Evolutionary conservation across 148 eudicot species (phyloP).

Genomic region (Cornus suecica): DNA sequence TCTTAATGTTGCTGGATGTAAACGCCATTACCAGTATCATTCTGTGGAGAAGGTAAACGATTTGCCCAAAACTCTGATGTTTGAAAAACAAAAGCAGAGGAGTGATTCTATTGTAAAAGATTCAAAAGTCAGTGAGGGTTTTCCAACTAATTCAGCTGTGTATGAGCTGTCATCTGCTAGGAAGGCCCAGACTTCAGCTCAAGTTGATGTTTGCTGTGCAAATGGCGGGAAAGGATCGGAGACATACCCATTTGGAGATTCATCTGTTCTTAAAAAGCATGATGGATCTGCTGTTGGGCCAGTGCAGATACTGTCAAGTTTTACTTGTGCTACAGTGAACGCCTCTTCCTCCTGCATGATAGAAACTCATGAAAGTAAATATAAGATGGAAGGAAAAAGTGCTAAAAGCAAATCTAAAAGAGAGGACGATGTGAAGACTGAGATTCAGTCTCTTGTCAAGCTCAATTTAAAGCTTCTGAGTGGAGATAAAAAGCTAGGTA

Average conservation of each 20-base stretch:
- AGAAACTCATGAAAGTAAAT: conserved; percentile 16
- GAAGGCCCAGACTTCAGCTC: conserved; percentile 17
- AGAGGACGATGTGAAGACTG: conserved; percentile 56
- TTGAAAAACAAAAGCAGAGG: conserved; percentile 18
- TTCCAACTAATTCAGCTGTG: conserved; percentile 9
- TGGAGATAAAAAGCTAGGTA: conserved; percentile 63
- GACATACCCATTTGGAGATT: conserved; percentile 4
- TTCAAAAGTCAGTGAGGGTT: conserved; percentile 7
- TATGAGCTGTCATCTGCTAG: conserved; percentile 9
- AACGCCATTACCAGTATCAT: conserved; percentile 8
- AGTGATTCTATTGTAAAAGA: conserved; percentile 5
- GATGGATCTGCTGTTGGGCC: conserved; percentile 17
- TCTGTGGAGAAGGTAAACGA: conserved; percentile 14
- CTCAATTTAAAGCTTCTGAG: conserved; percentile 68
- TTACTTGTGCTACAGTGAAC: conserved; percentile 23
- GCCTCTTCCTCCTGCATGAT: conserved; percentile 20
- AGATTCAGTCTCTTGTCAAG: conserved; percentile 84
- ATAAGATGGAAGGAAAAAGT: conserved; percentile 10
- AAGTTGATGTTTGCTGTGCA: conserved; percentile 10
- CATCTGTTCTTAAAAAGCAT: conserved; percentile 11
- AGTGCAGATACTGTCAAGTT: conserved; percentile 14
- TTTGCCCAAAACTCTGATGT: conserved; percentile 18
- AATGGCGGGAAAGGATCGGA: conserved; percentile 21
- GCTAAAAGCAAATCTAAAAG: conserved; percentile 19
- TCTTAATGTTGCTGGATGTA: conserved; percentile 3